phyloP scores from a whole-genome alignment of 352 stramenopile genomes.

The Phytophthora pinifolia region DNA sequence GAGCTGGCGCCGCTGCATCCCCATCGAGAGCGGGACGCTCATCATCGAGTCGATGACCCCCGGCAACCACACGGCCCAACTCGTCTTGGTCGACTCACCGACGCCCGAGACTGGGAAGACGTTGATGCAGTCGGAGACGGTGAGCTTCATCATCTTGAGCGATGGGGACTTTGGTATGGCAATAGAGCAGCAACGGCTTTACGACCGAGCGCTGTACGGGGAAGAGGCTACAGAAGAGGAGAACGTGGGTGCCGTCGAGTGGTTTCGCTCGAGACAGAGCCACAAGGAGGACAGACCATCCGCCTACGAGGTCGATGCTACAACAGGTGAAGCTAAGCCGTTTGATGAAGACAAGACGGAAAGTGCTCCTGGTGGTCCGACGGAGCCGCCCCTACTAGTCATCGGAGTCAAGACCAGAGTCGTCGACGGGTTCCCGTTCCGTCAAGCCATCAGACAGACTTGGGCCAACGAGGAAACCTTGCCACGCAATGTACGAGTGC shows the following conservation, averaged over 20 bases:
- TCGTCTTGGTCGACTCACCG: constrained; percentile 18
- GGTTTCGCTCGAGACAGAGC: constrained; percentile 9
- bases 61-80: constrained; percentile 27
- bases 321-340: constrained; percentile 11
- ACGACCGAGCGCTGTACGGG: constrained; percentile 16
- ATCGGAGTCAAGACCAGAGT: constrained; percentile 49
- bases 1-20: constrained; percentile 19
- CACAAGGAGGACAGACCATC: not conserved
- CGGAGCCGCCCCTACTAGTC: constrained; percentile 24
- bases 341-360: not conserved
- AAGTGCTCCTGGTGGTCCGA: not conserved
- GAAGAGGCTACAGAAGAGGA: not conserved
- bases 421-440: constrained; percentile 32
- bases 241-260: constrained; percentile 18
- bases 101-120: constrained; percentile 15
- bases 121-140: constrained; percentile 12
- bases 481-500: constrained; percentile 14
- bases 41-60: constrained; percentile 13
- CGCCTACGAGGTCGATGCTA: constrained; percentile 15
- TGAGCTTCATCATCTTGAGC: constrained; percentile 22
- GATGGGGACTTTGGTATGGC: constrained; percentile 13
- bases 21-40: constrained; percentile 19
- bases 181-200: constrained; percentile 10
- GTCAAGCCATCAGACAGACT: constrained; percentile 42
- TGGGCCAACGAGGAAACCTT: constrained; percentile 29